Conservation (phyloP, 345 rosid species). For the Sisymbrium altissimum region DNA sequence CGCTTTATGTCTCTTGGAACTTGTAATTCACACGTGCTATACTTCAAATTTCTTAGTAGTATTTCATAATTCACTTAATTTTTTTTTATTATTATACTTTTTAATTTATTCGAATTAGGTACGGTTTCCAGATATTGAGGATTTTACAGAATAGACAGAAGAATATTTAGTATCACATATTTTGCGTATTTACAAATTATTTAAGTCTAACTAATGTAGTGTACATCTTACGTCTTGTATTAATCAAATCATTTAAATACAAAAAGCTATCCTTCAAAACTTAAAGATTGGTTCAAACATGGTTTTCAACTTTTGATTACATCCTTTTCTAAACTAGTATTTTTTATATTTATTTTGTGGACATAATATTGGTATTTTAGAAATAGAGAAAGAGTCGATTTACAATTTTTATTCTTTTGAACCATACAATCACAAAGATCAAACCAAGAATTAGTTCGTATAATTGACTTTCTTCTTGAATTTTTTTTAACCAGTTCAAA, state of each 20-base stretch:
- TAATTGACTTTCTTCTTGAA: neutral
- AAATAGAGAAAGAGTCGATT: neutral
- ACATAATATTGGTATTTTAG: constrained; percentile 4
- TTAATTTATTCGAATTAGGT: neutral
- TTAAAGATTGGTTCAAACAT: constrained; percentile 16
- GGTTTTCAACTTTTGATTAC: neutral
- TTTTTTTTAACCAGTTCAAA: neutral
- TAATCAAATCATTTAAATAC: neutral
- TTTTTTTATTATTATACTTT: neutral
- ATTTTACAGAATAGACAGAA: neutral
- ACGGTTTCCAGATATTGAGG: constrained; percentile 6
- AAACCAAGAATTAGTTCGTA: neutral
- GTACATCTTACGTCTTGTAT: constrained; percentile 9
- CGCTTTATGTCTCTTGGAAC: constrained; percentile 11
- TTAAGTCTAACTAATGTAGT: neutral
- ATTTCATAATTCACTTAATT: neutral
- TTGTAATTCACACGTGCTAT: constrained; percentile 19
- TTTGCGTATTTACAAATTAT: neutral
- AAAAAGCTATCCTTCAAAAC: neutral
- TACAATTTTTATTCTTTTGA: neutral
- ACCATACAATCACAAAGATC: neutral
- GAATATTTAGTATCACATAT: neutral
- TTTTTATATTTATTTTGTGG: neutral
- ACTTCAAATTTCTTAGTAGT: neutral
- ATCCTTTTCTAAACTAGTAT: neutral